Percentiles rank a stretch among this genome's conserved stretches.
These are phyloP conservation scores for Diplogelasinospora grovesii DNA, from an alignment of 495 filamentous ascomycete genomes.

Conservation along the genomic window DNA sequence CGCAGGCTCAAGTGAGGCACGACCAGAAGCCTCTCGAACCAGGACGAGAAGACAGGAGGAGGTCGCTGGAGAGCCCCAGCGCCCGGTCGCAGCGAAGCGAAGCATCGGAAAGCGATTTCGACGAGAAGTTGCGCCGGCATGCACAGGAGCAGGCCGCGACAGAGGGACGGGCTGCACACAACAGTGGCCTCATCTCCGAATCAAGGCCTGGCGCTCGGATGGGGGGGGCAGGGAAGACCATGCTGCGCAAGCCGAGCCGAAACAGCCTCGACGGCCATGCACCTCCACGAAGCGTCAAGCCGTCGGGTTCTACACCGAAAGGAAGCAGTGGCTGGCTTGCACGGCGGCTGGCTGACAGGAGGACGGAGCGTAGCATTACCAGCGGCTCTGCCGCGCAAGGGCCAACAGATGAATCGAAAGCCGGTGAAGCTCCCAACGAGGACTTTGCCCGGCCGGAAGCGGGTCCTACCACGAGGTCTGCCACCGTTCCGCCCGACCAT, in stretches of 20 bases:
- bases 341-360: slow-evolving; percentile 20
- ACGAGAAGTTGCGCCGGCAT: slow-evolving; percentile 24
- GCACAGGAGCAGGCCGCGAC: slow-evolving; percentile 7
- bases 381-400: slow-evolving; percentile 1
- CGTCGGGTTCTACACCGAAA: too few relatives aligned
- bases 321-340: slow-evolving; percentile 17
- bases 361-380: slow-evolving; percentile 7
- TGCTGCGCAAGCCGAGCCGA: slow-evolving; percentile 31
- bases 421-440: slow-evolving; percentile 33
- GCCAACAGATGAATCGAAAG: slow-evolving; percentile 12
- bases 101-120: slow-evolving; percentile 22
- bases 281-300: slow-evolving; percentile 7
- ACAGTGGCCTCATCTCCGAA: slow-evolving; percentile 26
- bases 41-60: slow-evolving; percentile 8
- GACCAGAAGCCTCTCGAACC: background rate
- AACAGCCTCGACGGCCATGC: slow-evolving; percentile 19
- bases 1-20: background rate
- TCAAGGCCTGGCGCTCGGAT: slow-evolving; percentile 23
- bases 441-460: slow-evolving; percentile 11
- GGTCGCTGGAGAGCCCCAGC: slow-evolving; percentile 7
- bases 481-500: slow-evolving; percentile 22
- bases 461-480: slow-evolving; percentile 29
- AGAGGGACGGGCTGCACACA: slow-evolving; percentile 20
- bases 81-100: slow-evolving; percentile 13
- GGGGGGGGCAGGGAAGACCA: slow-evolving; percentile 25